Evolutionary conservation across 306 rosid genomes (phyloP), one percentile per base, ranked within the genome.

Genomic region (Citrullus amarus): DNA sequence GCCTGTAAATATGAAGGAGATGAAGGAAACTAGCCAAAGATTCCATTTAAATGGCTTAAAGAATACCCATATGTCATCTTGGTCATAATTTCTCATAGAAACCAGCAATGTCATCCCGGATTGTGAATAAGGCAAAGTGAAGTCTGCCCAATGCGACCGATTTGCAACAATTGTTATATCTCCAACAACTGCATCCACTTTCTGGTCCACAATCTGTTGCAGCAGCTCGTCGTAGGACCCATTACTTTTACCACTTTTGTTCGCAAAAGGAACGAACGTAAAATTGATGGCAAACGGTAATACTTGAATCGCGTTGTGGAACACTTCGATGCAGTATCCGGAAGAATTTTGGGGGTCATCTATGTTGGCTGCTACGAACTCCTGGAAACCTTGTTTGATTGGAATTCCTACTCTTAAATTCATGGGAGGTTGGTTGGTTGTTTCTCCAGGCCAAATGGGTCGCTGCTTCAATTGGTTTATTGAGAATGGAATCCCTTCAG

Each of bases 171-270:
- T 81, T 0, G 84, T 81, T 8, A 14, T 30, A 60, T 81, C 84
- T 56, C 80, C 84, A n/a, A 81, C 80, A 12, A 66, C 71, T 8
- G 77, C 84, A 81, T 81, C 80, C 32, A 81, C 12, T 20, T 62
- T 46, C 69, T 63, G 69, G 5, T 2, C 14, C 41, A 11, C 2
- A 6, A 71, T 50, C 77, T 71, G 18, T 12, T 15, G 5, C 16
- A 71, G 39, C 25, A 46, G 77, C 20, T 71, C 41, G 32, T 71
- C 77, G 50, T 71, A 48, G 41, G 36, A 22, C 9, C 77, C 77
- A 28, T 44, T 50, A 48, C 77, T 48, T 13, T 48, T 16, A n/a
- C 77, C 77, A 25, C 6, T 46, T 13, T 7, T 0, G 16, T 44
- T 28, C 6, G 3, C 18, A 48, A 71, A 71, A n/a, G 77, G 77